Evolutionary conservation across 345 rosid genomes (phyloP).

Genomic region (Bretschneidera sinensis): DNA sequence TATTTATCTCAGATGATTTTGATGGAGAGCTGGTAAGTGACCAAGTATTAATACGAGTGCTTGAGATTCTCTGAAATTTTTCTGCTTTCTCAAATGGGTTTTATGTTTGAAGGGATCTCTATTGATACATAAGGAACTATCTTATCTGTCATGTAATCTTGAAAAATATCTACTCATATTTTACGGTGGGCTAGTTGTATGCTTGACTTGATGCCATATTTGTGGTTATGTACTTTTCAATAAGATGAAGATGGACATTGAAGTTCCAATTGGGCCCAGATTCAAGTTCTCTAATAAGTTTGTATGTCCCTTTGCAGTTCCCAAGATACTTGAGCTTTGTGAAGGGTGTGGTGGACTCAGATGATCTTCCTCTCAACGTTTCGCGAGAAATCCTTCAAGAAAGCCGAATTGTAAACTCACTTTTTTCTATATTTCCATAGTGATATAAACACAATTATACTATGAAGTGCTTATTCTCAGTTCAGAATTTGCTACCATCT

Average conservation of each 20-base stretch:
- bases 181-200: no score
- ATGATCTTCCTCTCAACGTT: constrained; percentile 96
- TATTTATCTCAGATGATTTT: constrained; percentile 98
- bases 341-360: constrained; percentile 91
- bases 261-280: not conserved
- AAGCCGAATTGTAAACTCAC: constrained; percentile 61
- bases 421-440: not conserved
- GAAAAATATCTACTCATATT: no score
- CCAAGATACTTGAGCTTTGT: constrained; percentile 97
- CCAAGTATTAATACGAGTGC: not conserved
- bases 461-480: not conserved
- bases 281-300: not conserved
- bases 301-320: constrained; percentile 43
- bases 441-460: not conserved
- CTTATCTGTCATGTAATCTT: no score
- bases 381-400: constrained; percentile 98
- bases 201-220: no score
- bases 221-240: no score
- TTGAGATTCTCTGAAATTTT: not conserved
- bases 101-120: not conserved
- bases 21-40: constrained; percentile 94
- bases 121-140: no score
- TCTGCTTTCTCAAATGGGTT: not conserved
- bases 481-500: not conserved
- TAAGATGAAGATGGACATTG: not conserved